Evolutionary conservation across 805 yeast species (phyloP).

Genomic region (Phaffomyces thermotolerans): DNA sequence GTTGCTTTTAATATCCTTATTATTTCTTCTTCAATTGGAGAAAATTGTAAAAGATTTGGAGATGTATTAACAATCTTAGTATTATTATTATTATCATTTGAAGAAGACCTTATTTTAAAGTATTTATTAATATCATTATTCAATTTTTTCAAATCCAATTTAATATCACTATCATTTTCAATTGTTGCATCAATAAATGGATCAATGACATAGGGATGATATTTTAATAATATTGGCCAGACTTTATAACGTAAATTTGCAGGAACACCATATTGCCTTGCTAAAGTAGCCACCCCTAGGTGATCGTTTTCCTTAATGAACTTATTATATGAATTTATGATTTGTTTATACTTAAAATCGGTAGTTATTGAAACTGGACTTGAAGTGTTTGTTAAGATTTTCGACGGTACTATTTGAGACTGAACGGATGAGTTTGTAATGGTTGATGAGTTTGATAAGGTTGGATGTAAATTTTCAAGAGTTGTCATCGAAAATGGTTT

Average conservation of each 20-base stretch:
- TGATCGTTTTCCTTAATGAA: slow-evolving; percentile 56
- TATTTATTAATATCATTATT: slow-evolving; percentile 55
- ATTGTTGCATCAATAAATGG: slow-evolving; percentile 57
- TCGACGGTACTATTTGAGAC: slow-evolving; percentile 1
- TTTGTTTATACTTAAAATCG: background rate
- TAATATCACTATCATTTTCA: slow-evolving; percentile 28
- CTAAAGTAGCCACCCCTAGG: slow-evolving; percentile 69
- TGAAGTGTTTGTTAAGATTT: slow-evolving; percentile 2
- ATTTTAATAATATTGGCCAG: slow-evolving; percentile 78
- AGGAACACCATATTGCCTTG: slow-evolving; percentile 81
- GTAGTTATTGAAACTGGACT: slow-evolving; percentile 9
- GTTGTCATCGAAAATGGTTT: slow-evolving; percentile 1
- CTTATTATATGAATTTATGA: slow-evolving; percentile 44
- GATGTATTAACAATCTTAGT: slow-evolving; percentile 2
- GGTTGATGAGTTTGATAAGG: slow-evolving; percentile 16
- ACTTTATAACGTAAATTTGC: slow-evolving; percentile 68
- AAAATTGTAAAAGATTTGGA: slow-evolving; percentile 12
- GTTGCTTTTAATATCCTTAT: slow-evolving; percentile 52
- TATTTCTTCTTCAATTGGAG: slow-evolving; percentile 42
- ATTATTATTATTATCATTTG: background rate
- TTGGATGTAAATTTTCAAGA: slow-evolving; percentile 12
- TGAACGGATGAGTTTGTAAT: background rate
- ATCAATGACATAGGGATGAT: slow-evolving; percentile 76
- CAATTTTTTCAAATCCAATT: slow-evolving; percentile 29
- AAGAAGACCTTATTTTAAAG: slow-evolving; percentile 33